Conservation (phyloP, 2,329 filamentous ascomycete species). For the Ceratocystis albifundus region DNA sequence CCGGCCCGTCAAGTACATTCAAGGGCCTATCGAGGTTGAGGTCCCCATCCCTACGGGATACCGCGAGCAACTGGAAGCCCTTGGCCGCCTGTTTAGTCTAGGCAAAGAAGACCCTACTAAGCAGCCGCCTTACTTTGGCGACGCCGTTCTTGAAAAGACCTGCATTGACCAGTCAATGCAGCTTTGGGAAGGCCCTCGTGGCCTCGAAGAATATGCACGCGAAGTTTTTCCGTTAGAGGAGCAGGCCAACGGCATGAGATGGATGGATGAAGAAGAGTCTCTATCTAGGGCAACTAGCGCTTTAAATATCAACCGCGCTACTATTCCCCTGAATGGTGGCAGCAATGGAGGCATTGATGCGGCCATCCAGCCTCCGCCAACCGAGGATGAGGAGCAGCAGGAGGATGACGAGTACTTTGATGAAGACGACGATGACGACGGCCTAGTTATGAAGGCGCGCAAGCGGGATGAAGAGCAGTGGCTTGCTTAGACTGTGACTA, state of each 20-base stretch:
- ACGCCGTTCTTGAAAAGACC: constrained; percentile 44
- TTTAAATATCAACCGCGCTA: constrained; percentile 18
- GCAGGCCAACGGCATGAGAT: constrained; percentile 81
- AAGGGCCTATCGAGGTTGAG: constrained; percentile 67
- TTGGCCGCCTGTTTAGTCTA: constrained; percentile 48
- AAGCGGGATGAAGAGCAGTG: constrained; percentile 50
- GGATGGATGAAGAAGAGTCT: constrained; percentile 57
- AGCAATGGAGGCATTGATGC: constrained; percentile 32
- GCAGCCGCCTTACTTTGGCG: constrained; percentile 55
- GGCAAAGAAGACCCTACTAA: constrained; percentile 41
- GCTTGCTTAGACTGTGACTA: constrained; percentile 36
- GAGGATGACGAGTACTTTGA: constrained; percentile 32
- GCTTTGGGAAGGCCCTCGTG: constrained; percentile 83
- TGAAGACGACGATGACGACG: constrained; percentile 47
- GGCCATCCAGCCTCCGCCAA: constrained; percentile 31
- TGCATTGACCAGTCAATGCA: constrained; percentile 65
- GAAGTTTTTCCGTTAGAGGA: constrained; percentile 94
- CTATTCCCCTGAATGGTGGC: constrained; percentile 20
- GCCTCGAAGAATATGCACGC: constrained; percentile 84
- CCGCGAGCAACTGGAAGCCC: constrained; percentile 66
- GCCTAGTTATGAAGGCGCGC: constrained; percentile 45
- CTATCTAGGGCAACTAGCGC: constrained; percentile 18
- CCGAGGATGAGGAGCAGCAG: constrained; percentile 31
- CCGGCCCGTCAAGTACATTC: constrained; percentile 65
- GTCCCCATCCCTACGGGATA: constrained; percentile 83